Evolutionary conservation across 352 stramenopile genomes (phyloP), one percentile per base, ranked within the genome.

Genomic region (Phytophthora cryptogea): DNA sequence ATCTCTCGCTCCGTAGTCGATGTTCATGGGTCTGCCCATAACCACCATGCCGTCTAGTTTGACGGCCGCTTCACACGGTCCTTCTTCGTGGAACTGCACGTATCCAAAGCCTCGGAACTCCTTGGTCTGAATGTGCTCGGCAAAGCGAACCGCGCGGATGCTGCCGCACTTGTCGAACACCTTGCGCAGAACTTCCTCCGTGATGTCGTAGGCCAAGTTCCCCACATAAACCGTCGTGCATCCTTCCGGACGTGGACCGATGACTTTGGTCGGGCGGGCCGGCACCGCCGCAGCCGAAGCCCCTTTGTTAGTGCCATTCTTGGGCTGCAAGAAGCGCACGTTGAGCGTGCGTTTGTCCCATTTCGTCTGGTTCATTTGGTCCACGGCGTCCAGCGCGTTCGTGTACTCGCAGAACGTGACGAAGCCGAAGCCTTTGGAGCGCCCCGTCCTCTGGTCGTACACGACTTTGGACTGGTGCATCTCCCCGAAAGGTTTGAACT

Each of bases 161-260:
- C 76, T 80, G 47, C 86, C 86, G 62, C 80, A 92, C 53, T 77
- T 78, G 39, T 78, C 78, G 55, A 92, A 92, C 1, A 94, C 86
- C 60, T 92, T 92, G 36, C 81, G 78, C 59, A 94, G 47, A 40
- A 94, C 79, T 28, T 98, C 87, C 36, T 97, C 90, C 8, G 85
- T 92, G 64, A 93, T 96, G 36, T 95, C 80, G 69, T 99, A 99
- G 2, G 96, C 89, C 56, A 99, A 68, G 72, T 99, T 99, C 39
- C 94, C 90, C 3, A 98, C 93, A 74, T 98, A 98, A 9, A 99
- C 64, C 11, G 85, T 97, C 27, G 77, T 88, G 69, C 96, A 99
- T 9, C 79, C 80, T 44, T 92, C 72, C 0, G 94, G 94, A 37
- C 80, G 73, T 3, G 78, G 82, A 0, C 80, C 81, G 50, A 92